Evolutionary conservation across 108 stramenopile genomes (phyloP).

Genomic region (Nitzschia palea): DNA sequence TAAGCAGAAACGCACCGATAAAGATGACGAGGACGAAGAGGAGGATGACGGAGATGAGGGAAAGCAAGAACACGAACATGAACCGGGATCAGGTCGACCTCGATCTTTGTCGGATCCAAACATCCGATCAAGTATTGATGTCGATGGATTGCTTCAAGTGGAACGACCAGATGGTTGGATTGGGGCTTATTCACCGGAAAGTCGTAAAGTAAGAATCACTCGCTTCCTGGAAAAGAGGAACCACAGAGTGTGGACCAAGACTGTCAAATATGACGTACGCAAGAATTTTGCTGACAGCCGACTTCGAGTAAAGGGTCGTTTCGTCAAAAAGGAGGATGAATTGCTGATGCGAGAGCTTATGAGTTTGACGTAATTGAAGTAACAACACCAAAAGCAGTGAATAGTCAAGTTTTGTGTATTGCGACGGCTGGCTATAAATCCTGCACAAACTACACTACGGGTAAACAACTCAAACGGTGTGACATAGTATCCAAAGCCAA

Average conservation of each 20-base stretch:
- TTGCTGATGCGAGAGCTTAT: constrained; percentile 91
- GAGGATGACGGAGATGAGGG: constrained; percentile 45
- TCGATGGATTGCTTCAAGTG: constrained; percentile 68
- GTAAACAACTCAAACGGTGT: too few species aligned
- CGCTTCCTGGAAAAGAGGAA: constrained; percentile 92
- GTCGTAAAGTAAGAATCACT: constrained; percentile 83
- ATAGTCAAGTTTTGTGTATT: too few species aligned
- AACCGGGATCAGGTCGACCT: constrained; percentile 76
- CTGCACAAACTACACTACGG: too few species aligned
- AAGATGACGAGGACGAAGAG: constrained; percentile 15
- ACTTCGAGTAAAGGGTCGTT: constrained; percentile 95
- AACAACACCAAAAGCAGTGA: too few species aligned
- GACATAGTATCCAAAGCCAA: too few species aligned
- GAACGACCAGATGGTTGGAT: constrained; percentile 89
- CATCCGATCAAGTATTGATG: constrained; percentile 51
- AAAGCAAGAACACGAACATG: constrained; percentile 52
- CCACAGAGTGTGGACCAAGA: constrained; percentile 96
- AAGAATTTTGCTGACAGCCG: constrained; percentile 98
- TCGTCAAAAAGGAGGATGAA: constrained; percentile 99
- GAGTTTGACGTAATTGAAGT: constrained; percentile 90
- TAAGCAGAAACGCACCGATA: constrained; percentile 53
- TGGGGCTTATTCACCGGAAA: constrained; percentile 96
- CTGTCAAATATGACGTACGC: constrained; percentile 98
- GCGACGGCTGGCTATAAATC: too few species aligned
- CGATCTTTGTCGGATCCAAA: constrained; percentile 87